Conservation (phyloP, 352 stramenopile species). For the Pythium aristosporum region DNA sequence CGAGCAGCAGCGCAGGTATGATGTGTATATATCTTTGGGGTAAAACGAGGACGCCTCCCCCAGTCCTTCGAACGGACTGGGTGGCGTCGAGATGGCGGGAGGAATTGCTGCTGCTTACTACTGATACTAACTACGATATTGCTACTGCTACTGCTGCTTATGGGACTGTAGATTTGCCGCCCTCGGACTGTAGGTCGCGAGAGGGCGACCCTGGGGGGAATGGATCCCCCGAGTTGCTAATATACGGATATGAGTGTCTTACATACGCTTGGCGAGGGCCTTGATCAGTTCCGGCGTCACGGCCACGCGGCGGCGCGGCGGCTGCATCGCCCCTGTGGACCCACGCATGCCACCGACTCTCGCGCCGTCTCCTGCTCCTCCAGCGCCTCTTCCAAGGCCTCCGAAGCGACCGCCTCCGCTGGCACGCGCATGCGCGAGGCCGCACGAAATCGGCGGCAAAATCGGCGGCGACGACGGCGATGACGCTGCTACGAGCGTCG, state of each 20-base stretch:
- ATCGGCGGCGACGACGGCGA: slow-evolving; percentile 1
- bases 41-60: neutral
- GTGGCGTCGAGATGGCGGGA: neutral
- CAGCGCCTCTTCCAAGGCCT: neutral
- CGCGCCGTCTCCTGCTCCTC: neutral
- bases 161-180: slow-evolving; percentile 18
- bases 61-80: slow-evolving; percentile 3
- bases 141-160: slow-evolving; percentile 6
- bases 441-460: slow-evolving; percentile 23
- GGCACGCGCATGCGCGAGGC: slow-evolving; percentile 14
- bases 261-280: slow-evolving; percentile 29
- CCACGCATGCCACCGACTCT: neutral
- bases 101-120: slow-evolving; percentile 7
- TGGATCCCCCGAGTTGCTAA: neutral
- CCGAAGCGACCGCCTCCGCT: neutral
- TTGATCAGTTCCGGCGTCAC: slow-evolving; percentile 25
- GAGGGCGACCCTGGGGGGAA: neutral
- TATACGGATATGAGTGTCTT: slow-evolving; percentile 21
- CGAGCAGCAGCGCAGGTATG: slow-evolving; percentile 70
- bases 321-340: neutral
- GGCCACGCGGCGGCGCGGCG: slow-evolving; percentile 11
- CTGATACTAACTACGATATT: slow-evolving; percentile 19
- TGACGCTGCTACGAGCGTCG: slow-evolving; percentile 1
- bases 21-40: neutral
- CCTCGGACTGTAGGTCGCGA: slow-evolving; percentile 11